Conservation (phyloP, 164 flowering plant genomes). For the Chloranthus sessilifolius region DNA sequence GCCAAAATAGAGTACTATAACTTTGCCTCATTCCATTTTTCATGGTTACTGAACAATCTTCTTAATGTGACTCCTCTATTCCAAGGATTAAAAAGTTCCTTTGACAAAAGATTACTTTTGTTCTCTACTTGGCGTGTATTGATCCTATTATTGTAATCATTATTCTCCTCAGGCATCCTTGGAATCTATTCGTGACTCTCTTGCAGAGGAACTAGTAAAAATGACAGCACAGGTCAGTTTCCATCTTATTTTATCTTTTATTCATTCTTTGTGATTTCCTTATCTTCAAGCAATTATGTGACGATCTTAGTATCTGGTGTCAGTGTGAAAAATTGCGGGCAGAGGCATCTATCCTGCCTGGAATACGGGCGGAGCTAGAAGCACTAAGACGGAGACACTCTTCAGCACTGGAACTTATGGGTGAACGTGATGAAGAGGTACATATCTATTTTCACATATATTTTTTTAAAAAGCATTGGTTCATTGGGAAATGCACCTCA, state of each 20-base stretch:
- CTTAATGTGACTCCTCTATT: too few relatives aligned
- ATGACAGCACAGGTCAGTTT: constrained; percentile 80
- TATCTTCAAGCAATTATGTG: neutral
- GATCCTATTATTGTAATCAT: neutral
- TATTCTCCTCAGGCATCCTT: constrained; percentile 58
- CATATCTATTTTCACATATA: neutral
- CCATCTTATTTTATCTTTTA: neutral
- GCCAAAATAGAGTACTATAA: too few relatives aligned
- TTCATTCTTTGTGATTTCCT: neutral
- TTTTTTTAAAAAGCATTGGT: neutral
- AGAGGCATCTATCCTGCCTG: constrained; percentile 68
- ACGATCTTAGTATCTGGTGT: constrained; percentile 6
- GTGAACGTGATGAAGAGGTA: constrained; percentile 99
- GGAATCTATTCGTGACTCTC: constrained; percentile 96
- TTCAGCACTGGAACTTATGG: constrained; percentile 97
- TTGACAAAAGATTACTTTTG: too few relatives aligned
- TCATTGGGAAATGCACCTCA: too few relatives aligned
- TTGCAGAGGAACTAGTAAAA: constrained; percentile 94
- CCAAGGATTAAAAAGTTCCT: too few relatives aligned
- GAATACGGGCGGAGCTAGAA: constrained; percentile 87
- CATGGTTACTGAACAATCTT: too few relatives aligned
- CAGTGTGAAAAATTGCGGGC: constrained; percentile 86
- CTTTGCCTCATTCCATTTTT: too few relatives aligned
- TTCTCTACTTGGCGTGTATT: too few relatives aligned
- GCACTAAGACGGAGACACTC: constrained; percentile 88